Conservation (phyloP, 164 flowering plant genomes). For the Magnolia changhungtana region DNA sequence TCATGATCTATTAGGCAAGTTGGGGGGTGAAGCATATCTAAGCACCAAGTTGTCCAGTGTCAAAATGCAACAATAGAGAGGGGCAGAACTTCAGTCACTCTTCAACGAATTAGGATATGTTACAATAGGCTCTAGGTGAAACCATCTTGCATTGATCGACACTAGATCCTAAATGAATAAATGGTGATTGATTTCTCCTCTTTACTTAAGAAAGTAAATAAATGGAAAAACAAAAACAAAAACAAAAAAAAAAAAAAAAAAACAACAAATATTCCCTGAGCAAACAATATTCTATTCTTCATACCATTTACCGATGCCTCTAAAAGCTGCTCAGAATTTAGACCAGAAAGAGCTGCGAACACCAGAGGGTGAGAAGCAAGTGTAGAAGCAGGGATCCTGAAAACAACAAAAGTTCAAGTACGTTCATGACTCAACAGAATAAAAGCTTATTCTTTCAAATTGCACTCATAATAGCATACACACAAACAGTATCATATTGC, state of each 20-base stretch:
- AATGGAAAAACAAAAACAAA: not conserved
- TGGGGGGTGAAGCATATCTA: too few species aligned
- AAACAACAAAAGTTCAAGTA: slow-evolving; percentile 19
- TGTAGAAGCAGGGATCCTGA: slow-evolving; percentile 78
- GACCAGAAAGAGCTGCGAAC: slow-evolving; percentile 78
- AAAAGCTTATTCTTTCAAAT: not conserved
- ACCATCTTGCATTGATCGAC: too few species aligned
- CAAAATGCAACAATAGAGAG: too few species aligned
- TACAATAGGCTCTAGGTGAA: too few species aligned
- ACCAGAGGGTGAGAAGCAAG: slow-evolving; percentile 91
- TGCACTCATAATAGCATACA: not conserved
- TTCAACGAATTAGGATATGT: too few species aligned
- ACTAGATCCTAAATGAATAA: too few species aligned
- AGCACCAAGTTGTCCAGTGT: too few species aligned
- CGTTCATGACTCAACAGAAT: not conserved
- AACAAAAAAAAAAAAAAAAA: not conserved
- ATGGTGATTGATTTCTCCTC: too few species aligned
- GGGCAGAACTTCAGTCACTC: too few species aligned
- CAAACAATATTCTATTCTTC: not conserved
- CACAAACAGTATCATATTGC: not conserved
- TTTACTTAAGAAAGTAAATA: not conserved
- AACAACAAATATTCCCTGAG: not conserved
- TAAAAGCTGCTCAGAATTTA: slow-evolving; percentile 68
- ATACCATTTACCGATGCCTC: slow-evolving; percentile 98
- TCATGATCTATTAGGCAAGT: too few species aligned